A percentile compares a stretch with the other conserved stretches of the same genome.
phyloP scores from a whole-genome alignment of 345 rosid genomes.

The Hibiscus syriacus region DNA sequence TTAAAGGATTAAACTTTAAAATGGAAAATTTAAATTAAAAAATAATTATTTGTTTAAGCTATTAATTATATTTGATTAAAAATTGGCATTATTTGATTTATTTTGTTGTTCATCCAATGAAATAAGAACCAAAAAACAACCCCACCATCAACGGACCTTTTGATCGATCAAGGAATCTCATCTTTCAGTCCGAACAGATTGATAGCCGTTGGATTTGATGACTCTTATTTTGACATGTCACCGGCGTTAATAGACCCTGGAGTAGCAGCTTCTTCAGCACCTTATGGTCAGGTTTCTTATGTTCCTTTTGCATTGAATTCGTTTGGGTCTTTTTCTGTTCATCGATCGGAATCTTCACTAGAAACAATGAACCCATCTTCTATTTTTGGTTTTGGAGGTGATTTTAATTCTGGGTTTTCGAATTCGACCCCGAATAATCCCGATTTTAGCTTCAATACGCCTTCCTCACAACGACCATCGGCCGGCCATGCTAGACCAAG shows the following conservation, averaged over 20 bases:
- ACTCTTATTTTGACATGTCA: constrained; percentile 30
- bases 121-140: not conserved
- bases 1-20: constrained; percentile 2
- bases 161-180: not conserved
- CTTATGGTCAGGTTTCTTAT: constrained; percentile 26
- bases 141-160: not conserved
- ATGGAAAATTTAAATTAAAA: too few species aligned
- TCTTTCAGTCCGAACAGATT: not conserved
- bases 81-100: constrained; percentile 2
- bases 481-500: constrained; percentile 50
- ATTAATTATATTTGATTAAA: too few species aligned
- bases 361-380: constrained; percentile 38
- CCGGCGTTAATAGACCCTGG: constrained; percentile 33
- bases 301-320: constrained; percentile 4
- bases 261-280: constrained; percentile 5
- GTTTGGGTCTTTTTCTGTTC: not conserved
- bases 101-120: not conserved
- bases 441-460: constrained; percentile 30
- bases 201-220: constrained; percentile 27
- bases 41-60: too few species aligned
- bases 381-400: constrained; percentile 24
- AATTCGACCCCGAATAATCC: constrained; percentile 22
- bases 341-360: constrained; percentile 6
- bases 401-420: constrained; percentile 38
- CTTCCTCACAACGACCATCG: constrained; percentile 33